These are phyloP conservation scores for Orbilia blumenaviensis DNA, from an alignment of 2,329 filamentous ascomycete genomes.

Conservation along the genomic window DNA sequence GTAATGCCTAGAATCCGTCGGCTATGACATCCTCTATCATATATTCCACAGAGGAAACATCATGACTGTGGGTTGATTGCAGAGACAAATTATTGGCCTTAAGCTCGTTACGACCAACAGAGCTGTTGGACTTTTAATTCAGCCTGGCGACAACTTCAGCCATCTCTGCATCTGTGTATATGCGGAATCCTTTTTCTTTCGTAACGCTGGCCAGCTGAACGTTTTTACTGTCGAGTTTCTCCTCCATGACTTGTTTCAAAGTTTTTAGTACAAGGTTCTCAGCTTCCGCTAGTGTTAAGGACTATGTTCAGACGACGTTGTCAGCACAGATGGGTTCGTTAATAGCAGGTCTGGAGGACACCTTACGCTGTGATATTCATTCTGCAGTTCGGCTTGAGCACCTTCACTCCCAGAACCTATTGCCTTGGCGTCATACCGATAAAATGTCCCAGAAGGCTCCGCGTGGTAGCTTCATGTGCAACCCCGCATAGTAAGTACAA, in stretches of 20 bases:
- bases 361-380: constrained; percentile 92
- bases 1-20: not conserved
- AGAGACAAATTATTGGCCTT: not conserved
- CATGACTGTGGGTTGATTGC: not conserved
- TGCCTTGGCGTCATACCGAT: constrained; percentile 98
- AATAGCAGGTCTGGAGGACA: not conserved
- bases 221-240: constrained; percentile 98
- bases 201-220: constrained; percentile 98
- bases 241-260: constrained; percentile 99
- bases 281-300: constrained; percentile 87
- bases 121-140: constrained; percentile 9
- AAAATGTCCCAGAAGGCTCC: constrained; percentile 97
- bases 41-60: not conserved
- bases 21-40: not conserved
- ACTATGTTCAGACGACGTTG: constrained; percentile 65
- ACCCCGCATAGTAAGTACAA: not conserved
- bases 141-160: constrained; percentile 86
- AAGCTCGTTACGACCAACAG: not conserved
- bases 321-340: constrained; percentile 54
- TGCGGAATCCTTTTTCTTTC: constrained; percentile 96
- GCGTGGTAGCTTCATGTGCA: constrained; percentile 77
- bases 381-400: constrained; percentile 96
- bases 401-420: constrained; percentile 98
- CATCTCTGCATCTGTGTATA: constrained; percentile 99
- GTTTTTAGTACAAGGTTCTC: constrained; percentile 97